These are phyloP conservation scores for Blastobotrys chiropterorum DNA, from an alignment of 805 yeast genomes.

Conservation along the genomic window DNA sequence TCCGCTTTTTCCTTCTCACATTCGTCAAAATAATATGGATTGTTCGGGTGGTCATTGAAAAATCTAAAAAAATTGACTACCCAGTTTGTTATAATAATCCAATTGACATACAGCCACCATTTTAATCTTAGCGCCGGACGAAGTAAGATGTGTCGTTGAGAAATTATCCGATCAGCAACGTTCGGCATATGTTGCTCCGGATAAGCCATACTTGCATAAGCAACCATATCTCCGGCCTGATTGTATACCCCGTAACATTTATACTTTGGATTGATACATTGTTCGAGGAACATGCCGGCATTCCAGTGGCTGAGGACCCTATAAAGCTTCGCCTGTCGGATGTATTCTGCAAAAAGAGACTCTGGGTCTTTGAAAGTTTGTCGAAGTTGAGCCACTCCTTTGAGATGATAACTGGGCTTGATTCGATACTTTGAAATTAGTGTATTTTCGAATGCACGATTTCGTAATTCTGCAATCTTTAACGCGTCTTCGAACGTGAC, in stretches of 20 bases:
- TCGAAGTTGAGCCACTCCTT: neutral
- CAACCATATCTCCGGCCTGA: neutral
- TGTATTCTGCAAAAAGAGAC: neutral
- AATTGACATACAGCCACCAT: neutral
- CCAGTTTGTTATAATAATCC: neutral
- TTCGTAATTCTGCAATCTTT: neutral
- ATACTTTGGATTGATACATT: neutral
- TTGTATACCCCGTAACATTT: neutral
- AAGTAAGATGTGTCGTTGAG: neutral
- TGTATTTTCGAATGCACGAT: neutral
- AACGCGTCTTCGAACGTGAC: neutral
- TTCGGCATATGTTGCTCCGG: neutral
- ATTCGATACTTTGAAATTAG: neutral
- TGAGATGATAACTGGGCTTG: neutral
- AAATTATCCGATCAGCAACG: neutral
- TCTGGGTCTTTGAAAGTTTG: neutral
- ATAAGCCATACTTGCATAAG: neutral
- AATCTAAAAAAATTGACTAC: neutral
- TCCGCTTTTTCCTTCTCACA: neutral
- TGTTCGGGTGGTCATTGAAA: neutral
- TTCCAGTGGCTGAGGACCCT: neutral
- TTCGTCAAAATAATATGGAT: neutral
- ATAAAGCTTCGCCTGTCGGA: neutral
- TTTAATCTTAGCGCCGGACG: neutral
- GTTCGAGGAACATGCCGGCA: neutral